Evolutionary conservation across 192 early-diverging fungal genomes (phyloP).

Genomic region (Lobosporangium transversale): DNA sequence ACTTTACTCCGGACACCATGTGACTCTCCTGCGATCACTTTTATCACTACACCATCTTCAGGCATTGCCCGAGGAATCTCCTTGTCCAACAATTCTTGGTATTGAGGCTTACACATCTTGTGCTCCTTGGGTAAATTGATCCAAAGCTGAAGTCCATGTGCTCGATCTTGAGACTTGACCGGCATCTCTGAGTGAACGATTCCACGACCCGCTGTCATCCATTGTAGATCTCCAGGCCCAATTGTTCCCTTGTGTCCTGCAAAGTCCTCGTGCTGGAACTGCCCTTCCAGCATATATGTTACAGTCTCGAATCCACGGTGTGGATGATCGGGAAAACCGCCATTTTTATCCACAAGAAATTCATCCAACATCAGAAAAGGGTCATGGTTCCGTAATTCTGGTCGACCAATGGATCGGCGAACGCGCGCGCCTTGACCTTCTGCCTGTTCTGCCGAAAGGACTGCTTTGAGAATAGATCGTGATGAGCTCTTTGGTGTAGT

Average conservation of each 20-base stretch:
- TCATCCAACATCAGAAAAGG: constrained; percentile 54
- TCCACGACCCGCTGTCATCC: constrained; percentile 79
- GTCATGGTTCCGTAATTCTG: constrained; percentile 41
- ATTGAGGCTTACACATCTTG: constrained; percentile 68
- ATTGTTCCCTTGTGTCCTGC: constrained; percentile 64
- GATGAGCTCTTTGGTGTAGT: constrained; percentile 3
- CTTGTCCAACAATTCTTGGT: constrained; percentile 48
- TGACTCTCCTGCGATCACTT: constrained; percentile 40
- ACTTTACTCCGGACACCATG: constrained; percentile 17
- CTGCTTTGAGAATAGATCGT: constrained; percentile 18
- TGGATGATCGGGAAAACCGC: constrained; percentile 60
- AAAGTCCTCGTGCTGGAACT: constrained; percentile 68
- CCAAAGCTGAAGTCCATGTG: constrained; percentile 71
- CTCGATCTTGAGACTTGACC: constrained; percentile 50
- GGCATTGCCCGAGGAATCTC: constrained; percentile 44
- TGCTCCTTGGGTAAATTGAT: constrained; percentile 68
- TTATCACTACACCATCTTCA: constrained; percentile 22
- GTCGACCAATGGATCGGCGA: constrained; percentile 79
- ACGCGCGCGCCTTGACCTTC: constrained; percentile 91
- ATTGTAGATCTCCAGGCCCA: constrained; percentile 64
- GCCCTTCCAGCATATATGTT: constrained; percentile 69
- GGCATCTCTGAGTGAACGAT: constrained; percentile 71
- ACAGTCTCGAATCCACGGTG: constrained; percentile 77
- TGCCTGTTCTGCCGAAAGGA: constrained; percentile 54
- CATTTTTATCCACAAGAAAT: constrained; percentile 31